Evolutionary conservation across 2,329 filamentous ascomycete genomes (phyloP).

Genomic region (Penicillium sp.): DNA sequence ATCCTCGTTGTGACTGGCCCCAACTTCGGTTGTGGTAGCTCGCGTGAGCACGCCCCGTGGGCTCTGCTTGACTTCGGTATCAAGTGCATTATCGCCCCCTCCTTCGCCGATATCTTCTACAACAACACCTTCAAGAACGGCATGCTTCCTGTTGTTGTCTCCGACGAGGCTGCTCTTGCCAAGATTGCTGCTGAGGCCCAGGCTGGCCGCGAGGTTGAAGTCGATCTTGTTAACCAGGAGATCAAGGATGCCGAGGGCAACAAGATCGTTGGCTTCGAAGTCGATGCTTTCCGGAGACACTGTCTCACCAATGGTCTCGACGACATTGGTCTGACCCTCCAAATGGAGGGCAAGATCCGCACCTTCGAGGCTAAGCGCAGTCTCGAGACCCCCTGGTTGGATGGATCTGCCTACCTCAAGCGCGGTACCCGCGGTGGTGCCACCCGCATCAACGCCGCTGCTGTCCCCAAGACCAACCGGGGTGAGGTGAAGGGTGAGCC

Average conservation of each 20-base stretch:
- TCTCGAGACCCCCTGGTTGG: conserved; percentile 81
- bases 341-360: conserved; percentile 84
- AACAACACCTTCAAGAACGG: conserved; percentile 99
- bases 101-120: conserved; percentile 92
- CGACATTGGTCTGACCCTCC: conserved; percentile 92
- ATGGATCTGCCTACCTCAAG: conserved; percentile 77
- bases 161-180: conserved; percentile 64
- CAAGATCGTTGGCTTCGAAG: conserved; percentile 75
- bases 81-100: conserved; percentile 86
- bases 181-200: conserved; percentile 73
- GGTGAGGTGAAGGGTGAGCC: conserved; percentile 82
- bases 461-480: conserved; percentile 84
- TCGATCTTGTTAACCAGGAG: conserved; percentile 81
- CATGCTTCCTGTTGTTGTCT: conserved; percentile 84
- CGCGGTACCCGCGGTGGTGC: conserved; percentile 54
- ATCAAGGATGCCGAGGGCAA: conserved; percentile 75
- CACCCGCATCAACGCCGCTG: conserved; percentile 63
- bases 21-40: conserved; percentile 94
- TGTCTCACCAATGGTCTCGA: conserved; percentile 91
- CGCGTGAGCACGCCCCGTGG: conserved; percentile 95
- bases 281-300: conserved; percentile 92
- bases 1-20: conserved; percentile 87
- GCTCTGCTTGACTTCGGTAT: conserved; percentile 96
- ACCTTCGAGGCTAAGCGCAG: conserved; percentile 78
- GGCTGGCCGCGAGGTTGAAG: conserved; percentile 79